Base-by-base conservation (phyloP, 2,329 filamentous ascomycete genomes). In the Neopestalotiopsis sp. region DNA sequence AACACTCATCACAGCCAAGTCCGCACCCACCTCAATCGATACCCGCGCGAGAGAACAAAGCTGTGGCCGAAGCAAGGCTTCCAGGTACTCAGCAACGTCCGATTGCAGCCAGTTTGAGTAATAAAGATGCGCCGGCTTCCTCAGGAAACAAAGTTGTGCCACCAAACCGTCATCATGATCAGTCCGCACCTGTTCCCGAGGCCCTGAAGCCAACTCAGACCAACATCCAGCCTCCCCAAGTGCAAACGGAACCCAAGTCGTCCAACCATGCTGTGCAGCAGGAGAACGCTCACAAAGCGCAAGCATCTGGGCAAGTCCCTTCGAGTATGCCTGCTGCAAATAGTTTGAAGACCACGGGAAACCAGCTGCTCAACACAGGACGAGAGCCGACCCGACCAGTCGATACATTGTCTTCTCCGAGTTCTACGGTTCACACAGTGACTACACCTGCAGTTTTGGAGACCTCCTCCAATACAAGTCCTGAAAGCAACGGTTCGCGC, bases 381-480 rank as follows among this genome's bases (percentile, higher is more conserved):
- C 61, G 76, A 52, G 71, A 76, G n/a, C 82, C 85, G 66, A 61
- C 76, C 64, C 81, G 81, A 49, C 73, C 78, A 64, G 75, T 79
- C 2, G 88, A 89, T 71, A 78, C 81, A 2, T 73, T 84, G 5
- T 89, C 85, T 2, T 90, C 88, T 1, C 86, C 88, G 17, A 84
- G 82, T 2, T 95, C 93, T 5, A 94, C 92, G 40, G 87, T 90
- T 1, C 90, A 91, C 74, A 94, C 92, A 58, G 90, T 90, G 67
- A 89, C 91, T 28, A 96, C 93, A 0, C 92, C 93, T 1, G 88
- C 86, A 45, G 85, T 90, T 52, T 87, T 90, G 69, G 88, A 91
- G 71, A 87, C 85, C 6, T 94, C 92, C 1, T 89, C 92, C 1
- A 90, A 92, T 72, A 94, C 92, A 1, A 94, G 92, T 73, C 90